Conservation (phyloP, 345 rosid genomes). For the Stellera chamaejasme region DNA sequence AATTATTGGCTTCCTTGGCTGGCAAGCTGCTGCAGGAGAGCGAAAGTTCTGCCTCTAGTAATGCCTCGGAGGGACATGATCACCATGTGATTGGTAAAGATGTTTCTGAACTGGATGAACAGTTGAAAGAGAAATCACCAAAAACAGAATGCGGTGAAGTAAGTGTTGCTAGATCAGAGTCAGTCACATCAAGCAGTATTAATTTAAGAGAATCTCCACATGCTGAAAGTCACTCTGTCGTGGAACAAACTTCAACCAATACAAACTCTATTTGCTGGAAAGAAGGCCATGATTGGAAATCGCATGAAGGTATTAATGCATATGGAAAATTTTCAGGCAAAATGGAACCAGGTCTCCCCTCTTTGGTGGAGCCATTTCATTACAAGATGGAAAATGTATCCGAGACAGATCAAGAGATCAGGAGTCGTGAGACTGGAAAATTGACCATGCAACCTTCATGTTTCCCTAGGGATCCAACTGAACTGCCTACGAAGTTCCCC, state of each 20-base stretch:
- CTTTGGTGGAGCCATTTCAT: slow-evolving; percentile 24
- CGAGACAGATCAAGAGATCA: slow-evolving; percentile 18
- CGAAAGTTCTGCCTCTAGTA: slow-evolving; percentile 69
- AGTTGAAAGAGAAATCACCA: slow-evolving; percentile 24
- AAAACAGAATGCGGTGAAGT: slow-evolving; percentile 35
- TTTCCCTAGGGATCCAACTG: slow-evolving; percentile 30
- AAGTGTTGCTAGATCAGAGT: slow-evolving; percentile 25
- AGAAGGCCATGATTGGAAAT: slow-evolving; percentile 20
- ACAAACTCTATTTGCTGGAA: slow-evolving; percentile 20
- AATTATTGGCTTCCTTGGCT: slow-evolving; percentile 85
- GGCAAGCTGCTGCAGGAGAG: slow-evolving; percentile 77
- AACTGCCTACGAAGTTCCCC: slow-evolving; percentile 22
- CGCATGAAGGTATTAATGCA: slow-evolving; percentile 17
- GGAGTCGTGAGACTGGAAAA: slow-evolving; percentile 28
- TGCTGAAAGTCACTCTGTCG: slow-evolving; percentile 25
- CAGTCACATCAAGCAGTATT: slow-evolving; percentile 19
- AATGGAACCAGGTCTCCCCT: slow-evolving; percentile 21
- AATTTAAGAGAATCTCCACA: slow-evolving; percentile 16
- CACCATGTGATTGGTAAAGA: slow-evolving; percentile 24
- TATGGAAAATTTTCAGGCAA: slow-evolving; percentile 14
- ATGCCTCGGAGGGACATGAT: slow-evolving; percentile 54
- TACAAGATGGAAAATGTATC: slow-evolving; percentile 20
- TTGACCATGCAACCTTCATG: slow-evolving; percentile 12
- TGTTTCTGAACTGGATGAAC: slow-evolving; percentile 29
- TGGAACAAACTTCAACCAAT: slow-evolving; percentile 22